Evolutionary conservation across 495 filamentous ascomycete species (phyloP).

Genomic region (Xylaria castorea): DNA sequence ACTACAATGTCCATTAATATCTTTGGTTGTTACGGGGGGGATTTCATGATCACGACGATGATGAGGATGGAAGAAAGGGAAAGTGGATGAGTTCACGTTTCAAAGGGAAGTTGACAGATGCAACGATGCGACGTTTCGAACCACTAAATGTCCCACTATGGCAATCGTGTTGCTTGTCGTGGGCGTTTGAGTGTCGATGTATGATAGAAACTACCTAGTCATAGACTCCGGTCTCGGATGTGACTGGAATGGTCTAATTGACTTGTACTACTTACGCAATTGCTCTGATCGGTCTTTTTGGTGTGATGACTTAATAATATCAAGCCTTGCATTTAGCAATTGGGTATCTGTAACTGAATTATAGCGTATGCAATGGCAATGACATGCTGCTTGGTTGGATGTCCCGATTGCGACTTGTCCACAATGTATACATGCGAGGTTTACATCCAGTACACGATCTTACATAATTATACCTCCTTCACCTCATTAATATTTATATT

Average conservation of each 20-base stretch:
- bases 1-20: conserved; percentile 19
- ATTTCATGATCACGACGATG: background rate
- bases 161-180: background rate
- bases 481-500: background rate
- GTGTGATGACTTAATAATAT: background rate
- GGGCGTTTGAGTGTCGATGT: conserved; percentile 23
- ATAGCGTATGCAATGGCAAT: background rate
- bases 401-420: background rate
- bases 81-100: background rate
- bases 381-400: background rate
- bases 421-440: background rate
- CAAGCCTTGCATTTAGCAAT: background rate
- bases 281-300: background rate
- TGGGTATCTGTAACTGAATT: background rate
- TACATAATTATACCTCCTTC: background rate
- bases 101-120: conserved; percentile 11
- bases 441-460: background rate
- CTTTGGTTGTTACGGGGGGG: background rate
- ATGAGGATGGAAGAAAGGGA: conserved; percentile 4
- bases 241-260: conserved; percentile 6
- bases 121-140: conserved; percentile 5
- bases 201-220: conserved; percentile 16
- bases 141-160: background rate
- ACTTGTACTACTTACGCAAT: conserved; percentile 1
- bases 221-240: conserved; percentile 7